Conservation (phyloP, 2,329 filamentous ascomycete species). For the Gyromitra esculenta region DNA sequence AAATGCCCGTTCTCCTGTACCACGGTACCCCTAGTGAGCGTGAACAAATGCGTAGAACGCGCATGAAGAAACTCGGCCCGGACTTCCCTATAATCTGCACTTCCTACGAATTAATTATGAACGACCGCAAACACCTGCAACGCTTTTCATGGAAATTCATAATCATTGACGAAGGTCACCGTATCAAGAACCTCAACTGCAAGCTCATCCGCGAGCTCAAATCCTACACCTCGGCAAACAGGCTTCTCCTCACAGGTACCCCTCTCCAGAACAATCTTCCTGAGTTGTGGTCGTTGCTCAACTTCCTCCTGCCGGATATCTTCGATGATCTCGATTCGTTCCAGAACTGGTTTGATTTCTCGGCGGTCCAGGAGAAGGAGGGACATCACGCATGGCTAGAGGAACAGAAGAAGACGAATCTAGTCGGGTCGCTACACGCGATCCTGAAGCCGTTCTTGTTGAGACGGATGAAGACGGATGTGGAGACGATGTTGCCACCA, state of each 20-base stretch:
- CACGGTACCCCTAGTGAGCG: conserved; percentile 84
- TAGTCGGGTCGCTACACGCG: conserved; percentile 88
- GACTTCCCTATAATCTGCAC: conserved; percentile 93
- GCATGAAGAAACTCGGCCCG: conserved; percentile 72
- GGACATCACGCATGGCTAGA: conserved; percentile 80
- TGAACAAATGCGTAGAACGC: conserved; percentile 75
- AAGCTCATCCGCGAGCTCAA: conserved; percentile 88
- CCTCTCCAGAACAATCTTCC: conserved; percentile 93
- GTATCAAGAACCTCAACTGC: conserved; percentile 96
- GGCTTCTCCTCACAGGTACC: conserved; percentile 92
- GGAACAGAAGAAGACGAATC: conserved; percentile 78
- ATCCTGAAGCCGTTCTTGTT: conserved; percentile 92
- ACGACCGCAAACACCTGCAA: conserved; percentile 81
- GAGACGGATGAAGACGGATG: conserved; percentile 89
- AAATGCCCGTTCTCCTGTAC: conserved; percentile 87
- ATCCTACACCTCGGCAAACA: conserved; percentile 87
- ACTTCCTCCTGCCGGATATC: conserved; percentile 90
- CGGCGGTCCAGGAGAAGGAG: conserved; percentile 83
- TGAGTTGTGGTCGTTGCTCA: conserved; percentile 92
- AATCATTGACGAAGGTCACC: conserved; percentile 95
- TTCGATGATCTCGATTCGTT: conserved; percentile 95
- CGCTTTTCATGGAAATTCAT: conserved; percentile 97
- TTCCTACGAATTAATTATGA: conserved; percentile 94
- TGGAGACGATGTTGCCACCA: conserved; percentile 88
- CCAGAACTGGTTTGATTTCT: conserved; percentile 97